phyloP scores from a whole-genome alignment of 192 early-diverging fungal species.

The Dimargaris verticillata region DNA sequence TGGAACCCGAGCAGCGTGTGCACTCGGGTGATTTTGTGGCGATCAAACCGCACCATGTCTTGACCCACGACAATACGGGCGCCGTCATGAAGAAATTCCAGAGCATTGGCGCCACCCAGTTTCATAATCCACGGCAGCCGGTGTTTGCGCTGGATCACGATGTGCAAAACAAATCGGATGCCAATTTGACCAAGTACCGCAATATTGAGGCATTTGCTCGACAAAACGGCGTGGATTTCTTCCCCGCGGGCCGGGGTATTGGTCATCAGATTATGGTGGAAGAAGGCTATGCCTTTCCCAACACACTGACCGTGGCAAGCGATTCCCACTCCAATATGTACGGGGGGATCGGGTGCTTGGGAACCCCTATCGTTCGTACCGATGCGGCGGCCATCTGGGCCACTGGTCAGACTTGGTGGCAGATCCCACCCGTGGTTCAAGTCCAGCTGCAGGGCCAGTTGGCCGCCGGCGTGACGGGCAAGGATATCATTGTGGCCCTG shows the following conservation, averaged over 20 bases:
- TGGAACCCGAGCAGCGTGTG: constrained; percentile 46
- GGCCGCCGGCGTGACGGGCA: constrained; percentile 77
- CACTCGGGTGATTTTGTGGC: constrained; percentile 85
- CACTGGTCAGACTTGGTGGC: constrained; percentile 97
- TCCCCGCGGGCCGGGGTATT: constrained; percentile 92
- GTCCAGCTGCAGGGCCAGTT: constrained; percentile 71
- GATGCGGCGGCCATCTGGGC: constrained; percentile 99
- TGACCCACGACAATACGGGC: constrained; percentile 97
- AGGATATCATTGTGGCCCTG: constrained; percentile 89
- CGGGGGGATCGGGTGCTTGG: constrained; percentile 86
- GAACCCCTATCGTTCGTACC: constrained; percentile 93
- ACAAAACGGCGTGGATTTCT: constrained; percentile 70
- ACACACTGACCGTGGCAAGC: constrained; percentile 85
- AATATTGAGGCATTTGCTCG: constrained; percentile 73
- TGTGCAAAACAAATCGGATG: constrained; percentile 89
- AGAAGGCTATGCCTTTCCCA: constrained; percentile 90
- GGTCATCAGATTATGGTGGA: constrained; percentile 97
- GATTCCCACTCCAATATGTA: constrained; percentile 99
- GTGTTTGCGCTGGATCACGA: constrained; percentile 98
- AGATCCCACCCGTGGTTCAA: constrained; percentile 83
- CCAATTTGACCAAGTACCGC: constrained; percentile 79
- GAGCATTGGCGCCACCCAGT: constrained; percentile 73
- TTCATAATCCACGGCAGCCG: constrained; percentile 61
- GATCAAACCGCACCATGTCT: constrained; percentile 77
- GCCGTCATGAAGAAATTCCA: constrained; percentile 87